Percentiles rank a stretch among this genome's conserved stretches.
These are phyloP conservation scores for Isabelozyma rhagii DNA, from an alignment of 805 yeast species.

Conservation along the genomic window DNA sequence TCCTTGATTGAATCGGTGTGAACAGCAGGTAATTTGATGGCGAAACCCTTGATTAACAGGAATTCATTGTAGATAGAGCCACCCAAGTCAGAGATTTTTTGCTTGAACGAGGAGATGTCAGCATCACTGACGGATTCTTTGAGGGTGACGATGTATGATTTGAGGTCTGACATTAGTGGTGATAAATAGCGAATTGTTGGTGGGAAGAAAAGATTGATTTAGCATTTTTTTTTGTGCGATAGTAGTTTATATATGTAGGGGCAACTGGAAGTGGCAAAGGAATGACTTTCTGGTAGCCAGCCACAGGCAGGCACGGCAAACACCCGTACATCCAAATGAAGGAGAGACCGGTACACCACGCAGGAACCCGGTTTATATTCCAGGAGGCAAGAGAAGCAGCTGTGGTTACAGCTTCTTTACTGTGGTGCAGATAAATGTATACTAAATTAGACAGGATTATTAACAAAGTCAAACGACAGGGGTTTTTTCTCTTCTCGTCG, in stretches of 20 bases:
- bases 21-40: constrained; percentile 54
- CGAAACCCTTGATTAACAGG: constrained; percentile 63
- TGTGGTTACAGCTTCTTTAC: not conserved
- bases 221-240: not conserved
- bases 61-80: constrained; percentile 62
- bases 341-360: not conserved
- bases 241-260: not conserved
- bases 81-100: constrained; percentile 48
- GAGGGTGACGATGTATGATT: constrained; percentile 43
- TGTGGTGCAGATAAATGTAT: not conserved
- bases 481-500: constrained; percentile 32
- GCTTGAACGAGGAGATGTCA: constrained; percentile 43
- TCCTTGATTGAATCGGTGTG: constrained; percentile 46
- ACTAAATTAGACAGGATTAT: constrained; percentile 29
- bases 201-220: not conserved
- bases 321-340: not conserved
- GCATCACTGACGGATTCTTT: constrained; percentile 42
- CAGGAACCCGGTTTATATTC: constrained; percentile 2
- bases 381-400: too few relatives aligned
- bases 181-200: not conserved
- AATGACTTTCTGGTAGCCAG: not conserved
- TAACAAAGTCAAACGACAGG: constrained; percentile 28
- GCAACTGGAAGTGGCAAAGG: not conserved
- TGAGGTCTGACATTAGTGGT: constrained; percentile 23
- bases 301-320: not conserved